Conservation (phyloP, 345 rosid species). For the Citrus cavaleriei region DNA sequence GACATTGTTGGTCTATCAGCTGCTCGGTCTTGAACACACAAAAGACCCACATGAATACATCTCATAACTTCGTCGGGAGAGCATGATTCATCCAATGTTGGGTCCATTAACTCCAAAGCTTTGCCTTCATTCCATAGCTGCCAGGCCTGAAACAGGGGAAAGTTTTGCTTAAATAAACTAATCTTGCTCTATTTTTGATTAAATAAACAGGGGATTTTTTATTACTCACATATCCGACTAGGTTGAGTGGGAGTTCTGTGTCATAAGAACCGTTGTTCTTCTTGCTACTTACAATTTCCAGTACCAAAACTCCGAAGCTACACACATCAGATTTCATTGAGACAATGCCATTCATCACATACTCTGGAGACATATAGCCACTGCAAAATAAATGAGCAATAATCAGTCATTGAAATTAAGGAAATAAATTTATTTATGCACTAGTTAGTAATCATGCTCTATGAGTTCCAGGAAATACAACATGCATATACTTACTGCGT, state of each 20-base stretch:
- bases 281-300: slow-evolving; percentile 9
- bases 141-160: slow-evolving; percentile 9
- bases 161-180: neutral
- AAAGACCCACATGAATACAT: slow-evolving; percentile 13
- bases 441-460: no score
- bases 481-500: no score
- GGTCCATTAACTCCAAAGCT: slow-evolving; percentile 6
- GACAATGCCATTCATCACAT: neutral
- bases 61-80: neutral
- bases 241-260: slow-evolving; percentile 1
- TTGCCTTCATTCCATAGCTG: slow-evolving; percentile 4
- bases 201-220: neutral
- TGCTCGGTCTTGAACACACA: slow-evolving; percentile 15
- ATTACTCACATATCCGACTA: slow-evolving; percentile 10
- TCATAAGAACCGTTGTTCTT: slow-evolving; percentile 1
- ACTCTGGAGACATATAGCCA: slow-evolving; percentile 13
- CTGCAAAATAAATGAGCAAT: neutral
- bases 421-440: no score
- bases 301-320: slow-evolving; percentile 12
- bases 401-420: no score
- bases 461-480: no score
- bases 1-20: slow-evolving; percentile 7
- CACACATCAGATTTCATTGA: neutral
- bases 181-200: no score
- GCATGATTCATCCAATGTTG: neutral